These are phyloP conservation scores for Cucurbita pepo DNA, from an alignment of 306 rosid genomes.

Conservation along the genomic window DNA sequence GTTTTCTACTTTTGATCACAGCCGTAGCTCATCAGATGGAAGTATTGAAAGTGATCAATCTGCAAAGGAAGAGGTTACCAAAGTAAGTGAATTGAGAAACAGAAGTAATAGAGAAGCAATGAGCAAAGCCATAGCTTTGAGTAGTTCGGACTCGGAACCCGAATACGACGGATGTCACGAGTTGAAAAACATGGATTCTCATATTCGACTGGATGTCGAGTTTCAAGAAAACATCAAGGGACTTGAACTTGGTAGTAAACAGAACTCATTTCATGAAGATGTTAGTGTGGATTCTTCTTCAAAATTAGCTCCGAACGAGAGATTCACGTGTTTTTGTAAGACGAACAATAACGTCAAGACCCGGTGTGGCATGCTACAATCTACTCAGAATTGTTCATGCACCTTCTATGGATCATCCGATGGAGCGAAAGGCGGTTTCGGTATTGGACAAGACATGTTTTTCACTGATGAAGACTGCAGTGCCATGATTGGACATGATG, in stretches of 20 bases:
- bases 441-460: slow-evolving; percentile 19
- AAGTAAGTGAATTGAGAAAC: slow-evolving; percentile 10
- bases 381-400: slow-evolving; percentile 6
- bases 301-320: slow-evolving; percentile 8
- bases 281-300: slow-evolving; percentile 10
- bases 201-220: slow-evolving; percentile 3
- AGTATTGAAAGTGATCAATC: slow-evolving; percentile 13
- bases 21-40: slow-evolving; percentile 18
- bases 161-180: background rate
- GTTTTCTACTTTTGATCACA: slow-evolving; percentile 1
- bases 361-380: slow-evolving; percentile 8
- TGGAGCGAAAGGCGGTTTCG: slow-evolving; percentile 9
- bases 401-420: slow-evolving; percentile 9
- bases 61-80: slow-evolving; percentile 12
- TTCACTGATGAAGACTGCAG: slow-evolving; percentile 19
- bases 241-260: slow-evolving; percentile 4
- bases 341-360: background rate
- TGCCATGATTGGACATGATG: slow-evolving; percentile 17
- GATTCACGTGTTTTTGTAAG: slow-evolving; percentile 6
- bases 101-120: slow-evolving; percentile 13
- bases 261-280: slow-evolving; percentile 9
- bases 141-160: slow-evolving; percentile 15
- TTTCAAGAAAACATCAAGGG: slow-evolving; percentile 9
- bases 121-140: slow-evolving; percentile 9
- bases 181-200: slow-evolving; percentile 10